Percentiles rank a stretch among this genome's conserved stretches.
These are phyloP conservation scores for Entomortierella chlamydospora DNA, from an alignment of 192 early-diverging fungal species.

Conservation along the genomic window DNA sequence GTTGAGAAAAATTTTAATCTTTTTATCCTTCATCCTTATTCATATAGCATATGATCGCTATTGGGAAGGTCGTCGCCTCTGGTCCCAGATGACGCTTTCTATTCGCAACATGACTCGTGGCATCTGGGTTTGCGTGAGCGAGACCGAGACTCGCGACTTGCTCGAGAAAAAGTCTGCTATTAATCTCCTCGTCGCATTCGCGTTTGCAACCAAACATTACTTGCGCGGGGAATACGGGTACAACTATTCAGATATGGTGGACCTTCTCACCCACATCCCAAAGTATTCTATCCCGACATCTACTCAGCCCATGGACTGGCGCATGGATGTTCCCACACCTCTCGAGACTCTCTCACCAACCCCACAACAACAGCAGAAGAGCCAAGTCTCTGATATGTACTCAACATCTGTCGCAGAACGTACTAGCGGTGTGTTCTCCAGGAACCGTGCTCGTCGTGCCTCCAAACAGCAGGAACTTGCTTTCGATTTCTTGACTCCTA, in stretches of 20 bases:
- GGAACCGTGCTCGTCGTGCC: neutral
- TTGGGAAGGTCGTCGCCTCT: constrained; percentile 90
- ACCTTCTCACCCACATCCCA: constrained; percentile 71
- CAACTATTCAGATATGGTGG: constrained; percentile 76
- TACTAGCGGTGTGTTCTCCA: neutral
- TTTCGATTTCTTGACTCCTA: constrained; percentile 38
- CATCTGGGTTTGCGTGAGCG: constrained; percentile 75
- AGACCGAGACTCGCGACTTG: constrained; percentile 65
- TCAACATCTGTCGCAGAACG: neutral
- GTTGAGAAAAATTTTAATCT: neutral
- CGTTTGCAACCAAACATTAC: constrained; percentile 85
- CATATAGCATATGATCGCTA: constrained; percentile 77
- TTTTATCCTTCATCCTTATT: constrained; percentile 47
- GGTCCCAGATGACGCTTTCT: constrained; percentile 77
- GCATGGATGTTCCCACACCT: constrained; percentile 20
- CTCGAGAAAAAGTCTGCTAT: constrained; percentile 76
- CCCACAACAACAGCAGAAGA: neutral
- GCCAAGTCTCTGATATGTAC: neutral
- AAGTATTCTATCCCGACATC: constrained; percentile 62
- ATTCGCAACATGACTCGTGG: constrained; percentile 84
- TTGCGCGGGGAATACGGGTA: constrained; percentile 80
- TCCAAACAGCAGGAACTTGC: constrained; percentile 16
- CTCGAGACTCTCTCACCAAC: constrained; percentile 1
- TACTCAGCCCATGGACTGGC: constrained; percentile 51
- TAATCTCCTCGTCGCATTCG: constrained; percentile 83